These are phyloP conservation scores for Paratinospora sagittata DNA, from an alignment of 164 flowering plant species.

Conservation along the genomic window DNA sequence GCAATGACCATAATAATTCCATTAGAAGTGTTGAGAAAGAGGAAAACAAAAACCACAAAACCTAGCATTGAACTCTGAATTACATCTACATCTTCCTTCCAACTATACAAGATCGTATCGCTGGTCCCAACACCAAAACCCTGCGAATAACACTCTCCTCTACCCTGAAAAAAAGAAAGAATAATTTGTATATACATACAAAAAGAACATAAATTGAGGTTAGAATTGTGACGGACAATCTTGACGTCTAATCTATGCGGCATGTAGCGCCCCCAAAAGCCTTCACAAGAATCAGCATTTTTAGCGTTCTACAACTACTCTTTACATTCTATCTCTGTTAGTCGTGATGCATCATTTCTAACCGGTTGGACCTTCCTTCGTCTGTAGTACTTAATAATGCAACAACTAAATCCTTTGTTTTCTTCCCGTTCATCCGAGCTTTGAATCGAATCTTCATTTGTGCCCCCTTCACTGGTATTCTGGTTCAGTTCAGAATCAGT, in stretches of 20 bases:
- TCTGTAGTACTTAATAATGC: not conserved
- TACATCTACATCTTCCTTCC: not conserved
- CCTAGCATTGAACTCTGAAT: not conserved
- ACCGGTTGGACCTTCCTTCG: slow-evolving; percentile 1
- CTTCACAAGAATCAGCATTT: not conserved
- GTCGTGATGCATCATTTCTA: not conserved
- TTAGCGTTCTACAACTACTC: not conserved
- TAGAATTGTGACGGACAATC: not conserved
- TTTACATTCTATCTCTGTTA: not conserved
- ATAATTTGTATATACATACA: not conserved
- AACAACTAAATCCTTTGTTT: not conserved
- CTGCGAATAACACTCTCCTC: not conserved
- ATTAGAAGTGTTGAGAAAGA: not conserved
- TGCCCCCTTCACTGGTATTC: not conserved
- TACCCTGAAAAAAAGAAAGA: not conserved
- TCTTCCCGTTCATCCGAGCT: not conserved
- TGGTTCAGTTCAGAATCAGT: not conserved
- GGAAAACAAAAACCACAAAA: not conserved
- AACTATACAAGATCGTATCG: not conserved
- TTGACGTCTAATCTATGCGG: not conserved
- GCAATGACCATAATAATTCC: not conserved
- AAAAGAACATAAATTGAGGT: not conserved
- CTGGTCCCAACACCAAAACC: not conserved
- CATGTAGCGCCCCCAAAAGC: not conserved
- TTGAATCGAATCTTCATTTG: not conserved